Evolutionary conservation across 2,329 filamentous ascomycete species (phyloP).

Genomic region (Trichoderma sp.): DNA sequence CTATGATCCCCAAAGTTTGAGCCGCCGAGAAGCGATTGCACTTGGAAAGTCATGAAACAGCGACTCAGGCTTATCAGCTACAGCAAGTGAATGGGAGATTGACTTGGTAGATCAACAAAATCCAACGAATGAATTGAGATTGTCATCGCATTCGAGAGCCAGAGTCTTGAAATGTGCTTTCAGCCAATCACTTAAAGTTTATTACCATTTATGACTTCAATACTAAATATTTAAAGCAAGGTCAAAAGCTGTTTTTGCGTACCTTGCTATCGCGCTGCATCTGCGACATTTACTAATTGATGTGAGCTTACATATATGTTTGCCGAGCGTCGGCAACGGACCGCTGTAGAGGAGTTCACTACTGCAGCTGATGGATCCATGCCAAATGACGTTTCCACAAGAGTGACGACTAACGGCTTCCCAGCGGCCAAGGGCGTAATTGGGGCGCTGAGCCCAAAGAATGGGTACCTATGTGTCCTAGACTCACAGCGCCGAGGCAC

Average conservation of each 20-base stretch:
- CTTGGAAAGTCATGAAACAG: neutral
- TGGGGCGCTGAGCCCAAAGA: neutral
- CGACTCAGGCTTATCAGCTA: neutral
- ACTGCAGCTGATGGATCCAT: neutral
- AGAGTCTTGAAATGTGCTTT: too few species aligned
- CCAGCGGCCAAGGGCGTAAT: neutral
- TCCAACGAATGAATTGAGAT: too few species aligned
- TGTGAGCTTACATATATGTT: neutral
- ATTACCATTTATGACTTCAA: neutral
- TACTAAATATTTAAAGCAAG: neutral
- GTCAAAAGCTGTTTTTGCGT: too few species aligned
- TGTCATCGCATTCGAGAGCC: too few species aligned
- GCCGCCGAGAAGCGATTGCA: slow-evolving; percentile 45
- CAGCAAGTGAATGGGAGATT: neutral
- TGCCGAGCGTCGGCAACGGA: neutral
- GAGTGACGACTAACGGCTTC: neutral
- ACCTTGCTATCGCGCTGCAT: neutral
- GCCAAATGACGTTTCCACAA: neutral
- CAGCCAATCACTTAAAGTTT: too few species aligned
- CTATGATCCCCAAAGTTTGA: slow-evolving; percentile 44
- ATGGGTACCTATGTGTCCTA: neutral
- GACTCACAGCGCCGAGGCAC: neutral
- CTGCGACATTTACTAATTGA: neutral
- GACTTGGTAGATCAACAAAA: neutral
- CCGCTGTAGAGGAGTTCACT: neutral